Evolutionary conservation across 441 rosid genomes (phyloP).

Genomic region (Mallotus japonicus): DNA sequence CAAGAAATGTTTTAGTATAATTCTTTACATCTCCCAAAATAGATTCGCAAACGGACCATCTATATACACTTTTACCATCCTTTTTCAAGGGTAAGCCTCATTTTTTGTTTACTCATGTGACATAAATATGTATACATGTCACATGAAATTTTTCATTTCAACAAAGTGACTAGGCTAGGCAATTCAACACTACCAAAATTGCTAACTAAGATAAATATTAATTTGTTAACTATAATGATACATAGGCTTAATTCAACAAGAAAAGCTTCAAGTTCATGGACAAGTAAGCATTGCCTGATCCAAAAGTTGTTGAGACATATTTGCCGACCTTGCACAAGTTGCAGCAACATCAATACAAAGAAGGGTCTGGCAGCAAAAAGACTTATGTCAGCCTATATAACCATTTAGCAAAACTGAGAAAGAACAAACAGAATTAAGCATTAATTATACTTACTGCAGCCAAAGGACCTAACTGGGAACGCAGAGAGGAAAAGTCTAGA

Average conservation of each 20-base stretch:
- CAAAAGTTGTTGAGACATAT: slow-evolving; percentile 77
- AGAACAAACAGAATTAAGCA: slow-evolving; percentile 18
- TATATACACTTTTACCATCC: too few relatives aligned
- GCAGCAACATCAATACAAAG: slow-evolving; percentile 95
- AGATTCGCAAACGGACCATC: too few relatives aligned
- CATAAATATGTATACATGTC: too few relatives aligned
- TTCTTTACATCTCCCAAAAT: too few relatives aligned
- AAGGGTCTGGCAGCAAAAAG: slow-evolving; percentile 63
- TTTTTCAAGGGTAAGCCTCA: too few relatives aligned
- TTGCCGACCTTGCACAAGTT: slow-evolving; percentile 80
- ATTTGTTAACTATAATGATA: background rate
- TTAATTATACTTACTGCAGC: slow-evolving; percentile 76
- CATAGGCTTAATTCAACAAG: slow-evolving; percentile 11
- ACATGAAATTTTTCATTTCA: too few relatives aligned
- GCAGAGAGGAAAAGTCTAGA: slow-evolving; percentile 71
- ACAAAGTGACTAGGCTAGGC: background rate
- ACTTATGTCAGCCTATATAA: slow-evolving; percentile 23
- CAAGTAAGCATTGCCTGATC: slow-evolving; percentile 61
- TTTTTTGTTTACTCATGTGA: too few relatives aligned
- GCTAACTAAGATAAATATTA: background rate
- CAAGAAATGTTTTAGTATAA: too few relatives aligned
- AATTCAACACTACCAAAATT: slow-evolving; percentile 4
- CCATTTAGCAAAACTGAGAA: background rate
- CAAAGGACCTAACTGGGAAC: slow-evolving; percentile 81
- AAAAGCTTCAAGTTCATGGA: slow-evolving; percentile 25